Conservation (phyloP, 139 green algal genomes). For the Ettlia oleoabundans region DNA sequence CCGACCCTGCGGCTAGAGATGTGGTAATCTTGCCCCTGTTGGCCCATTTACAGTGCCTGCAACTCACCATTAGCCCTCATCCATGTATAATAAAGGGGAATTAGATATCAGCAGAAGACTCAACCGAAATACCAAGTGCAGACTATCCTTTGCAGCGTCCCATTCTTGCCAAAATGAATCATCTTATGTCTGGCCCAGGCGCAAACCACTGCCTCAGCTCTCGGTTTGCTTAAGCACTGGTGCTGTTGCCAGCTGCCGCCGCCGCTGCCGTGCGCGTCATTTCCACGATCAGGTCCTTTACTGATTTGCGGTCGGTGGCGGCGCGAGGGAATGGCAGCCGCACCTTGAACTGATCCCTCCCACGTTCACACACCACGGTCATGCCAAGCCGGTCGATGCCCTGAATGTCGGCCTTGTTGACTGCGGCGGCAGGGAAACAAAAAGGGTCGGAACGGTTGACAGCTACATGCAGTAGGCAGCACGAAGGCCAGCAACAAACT, state of each 20-base stretch:
- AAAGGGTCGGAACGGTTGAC: not conserved
- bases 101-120: no score
- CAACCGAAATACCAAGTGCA: no score
- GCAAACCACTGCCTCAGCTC: no score
- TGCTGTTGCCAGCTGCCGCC: slow-evolving; percentile 1
- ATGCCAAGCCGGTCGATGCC: slow-evolving; percentile 79
- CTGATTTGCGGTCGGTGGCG: slow-evolving; percentile 63
- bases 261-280: slow-evolving; percentile 65
- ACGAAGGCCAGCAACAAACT: not conserved
- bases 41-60: no score
- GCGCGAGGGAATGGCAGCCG: slow-evolving; percentile 64
- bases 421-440: not conserved
- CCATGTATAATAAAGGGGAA: no score
- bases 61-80: no score
- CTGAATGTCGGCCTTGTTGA: slow-evolving; percentile 63
- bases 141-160: no score
- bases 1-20: no score
- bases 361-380: slow-evolving; percentile 47
- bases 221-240: no score
- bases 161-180: no score
- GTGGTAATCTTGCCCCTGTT: no score
- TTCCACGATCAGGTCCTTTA: slow-evolving; percentile 80
- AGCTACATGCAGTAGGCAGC: not conserved
- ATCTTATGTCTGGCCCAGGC: no score
- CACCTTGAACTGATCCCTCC: slow-evolving; percentile 55